These are phyloP conservation scores for Lactuca sativa DNA, from an alignment of 129 eudicot species.

Conservation along the genomic window DNA sequence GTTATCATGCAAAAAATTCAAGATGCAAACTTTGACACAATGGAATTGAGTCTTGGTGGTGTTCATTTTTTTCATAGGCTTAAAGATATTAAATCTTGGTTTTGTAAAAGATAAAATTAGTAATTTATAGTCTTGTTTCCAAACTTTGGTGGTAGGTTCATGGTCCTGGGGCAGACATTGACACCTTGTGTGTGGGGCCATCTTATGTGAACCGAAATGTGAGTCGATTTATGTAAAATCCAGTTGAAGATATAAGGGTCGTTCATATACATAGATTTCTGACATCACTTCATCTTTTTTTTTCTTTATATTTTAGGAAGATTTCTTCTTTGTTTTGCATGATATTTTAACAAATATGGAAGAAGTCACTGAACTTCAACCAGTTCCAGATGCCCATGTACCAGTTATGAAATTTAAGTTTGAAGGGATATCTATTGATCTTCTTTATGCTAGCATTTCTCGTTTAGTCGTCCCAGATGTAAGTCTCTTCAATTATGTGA, in stretches of 20 bases:
- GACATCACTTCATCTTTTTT: not conserved
- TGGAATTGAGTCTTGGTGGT: not conserved
- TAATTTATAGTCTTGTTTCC: conserved; percentile 1
- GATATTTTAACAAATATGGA: conserved; percentile 63
- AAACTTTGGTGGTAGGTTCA: conserved; percentile 64
- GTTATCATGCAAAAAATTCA: not conserved
- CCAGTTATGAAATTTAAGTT: conserved; percentile 94
- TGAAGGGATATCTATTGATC: conserved; percentile 90
- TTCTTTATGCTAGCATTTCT: conserved; percentile 90
- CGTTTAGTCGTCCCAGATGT: conserved; percentile 88
- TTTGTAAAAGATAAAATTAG: not conserved
- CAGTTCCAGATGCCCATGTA: conserved; percentile 95
- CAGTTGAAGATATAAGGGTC: not conserved
- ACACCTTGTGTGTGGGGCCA: conserved; percentile 93
- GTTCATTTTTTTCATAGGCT: not conserved
- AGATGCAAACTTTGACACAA: not conserved
- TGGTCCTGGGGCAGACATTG: conserved; percentile 98
- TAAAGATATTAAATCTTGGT: not conserved
- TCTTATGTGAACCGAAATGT: conserved; percentile 95
- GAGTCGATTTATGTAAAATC: conserved; percentile 9
- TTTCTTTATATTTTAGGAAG: conserved; percentile 39
- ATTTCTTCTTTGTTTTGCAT: conserved; percentile 73
- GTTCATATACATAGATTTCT: not conserved
- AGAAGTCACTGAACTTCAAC: conserved; percentile 88
- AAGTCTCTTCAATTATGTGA: conserved; percentile 32